phyloP scores from a whole-genome alignment of 2,329 filamentous ascomycete species.

The Parastagonospora avenae region DNA sequence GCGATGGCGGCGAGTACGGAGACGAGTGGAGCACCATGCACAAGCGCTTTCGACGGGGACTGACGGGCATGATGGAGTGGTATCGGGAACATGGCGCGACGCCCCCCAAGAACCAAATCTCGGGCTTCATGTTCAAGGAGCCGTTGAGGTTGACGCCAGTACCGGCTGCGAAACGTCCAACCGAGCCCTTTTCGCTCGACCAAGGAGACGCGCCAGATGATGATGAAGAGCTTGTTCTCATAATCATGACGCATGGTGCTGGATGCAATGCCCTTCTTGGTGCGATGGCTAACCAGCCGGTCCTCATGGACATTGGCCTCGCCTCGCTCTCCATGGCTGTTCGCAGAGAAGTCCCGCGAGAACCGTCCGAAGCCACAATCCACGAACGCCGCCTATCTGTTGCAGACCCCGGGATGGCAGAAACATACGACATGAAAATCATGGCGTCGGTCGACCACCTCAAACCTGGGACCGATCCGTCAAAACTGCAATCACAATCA shows the following conservation, averaged over 20 bases:
- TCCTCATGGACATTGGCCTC: conserved; percentile 86
- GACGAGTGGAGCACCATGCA: conserved; percentile 99
- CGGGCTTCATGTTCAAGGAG: conserved; percentile 40
- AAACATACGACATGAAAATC: conserved; percentile 74
- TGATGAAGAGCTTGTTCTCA: conserved; percentile 73
- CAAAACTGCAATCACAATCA: conserved; percentile 24
- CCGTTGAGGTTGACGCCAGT: conserved; percentile 13
- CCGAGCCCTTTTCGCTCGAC: conserved; percentile 40
- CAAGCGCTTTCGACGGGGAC: conserved; percentile 78
- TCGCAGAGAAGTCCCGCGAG: conserved; percentile 33
- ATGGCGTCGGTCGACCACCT: conserved; percentile 79
- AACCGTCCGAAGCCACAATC: conserved; percentile 24
- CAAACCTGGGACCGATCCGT: conserved; percentile 56
- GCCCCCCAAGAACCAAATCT: conserved; percentile 39
- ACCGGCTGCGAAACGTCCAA: conserved; percentile 20
- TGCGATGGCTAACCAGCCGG: conserved; percentile 87
- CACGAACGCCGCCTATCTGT: conserved; percentile 47
- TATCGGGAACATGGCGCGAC: conserved; percentile 63
- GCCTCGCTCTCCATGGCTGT: conserved; percentile 87
- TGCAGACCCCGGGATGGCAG: conserved; percentile 52
- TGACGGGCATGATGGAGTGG: conserved; percentile 82
- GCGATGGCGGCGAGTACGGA: conserved; percentile 82
- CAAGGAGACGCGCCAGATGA: conserved; percentile 50
- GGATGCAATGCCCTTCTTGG: conserved; percentile 96
- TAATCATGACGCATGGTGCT: conserved; percentile 92